Base-by-base conservation (phyloP, 306 rosid genomes). In the Glycyrrhiza uralensis region DNA sequence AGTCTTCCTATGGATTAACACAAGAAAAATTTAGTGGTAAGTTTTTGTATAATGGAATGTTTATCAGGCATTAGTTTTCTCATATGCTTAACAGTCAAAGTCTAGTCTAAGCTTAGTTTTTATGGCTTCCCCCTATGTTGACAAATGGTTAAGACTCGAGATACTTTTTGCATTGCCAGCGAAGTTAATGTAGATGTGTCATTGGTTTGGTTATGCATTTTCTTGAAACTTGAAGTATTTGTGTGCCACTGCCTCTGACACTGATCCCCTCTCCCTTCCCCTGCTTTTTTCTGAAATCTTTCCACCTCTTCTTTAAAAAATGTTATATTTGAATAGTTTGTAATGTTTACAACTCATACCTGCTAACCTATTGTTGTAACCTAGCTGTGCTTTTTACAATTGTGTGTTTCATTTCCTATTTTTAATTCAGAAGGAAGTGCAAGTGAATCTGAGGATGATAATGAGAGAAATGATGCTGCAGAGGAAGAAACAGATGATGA, bases 401-500 rank as follows among this genome's bases (percentile, higher is more conserved):
- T 71, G 18, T 70, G 52, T 24, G 23, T 60, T 20, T 51, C 29
- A 9, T 42, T 36, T 46, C 50, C 10, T 12, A 15, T 11, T 56
- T 82, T 74, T 22, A 36, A 13, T 83, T 66, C 84, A 95, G 99
- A 91, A 82, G 95, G 83, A 78, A 95, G 89, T 78, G 96, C 79
- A 39, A 95, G 83, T 80, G 99, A 92, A 70, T 86, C 99, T 55
- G 99, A 95, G 36, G 96, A 95, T 73, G 99, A 95, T 76, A 95
- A 91, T 79, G 99, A 92, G 76, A 87, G 99, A 89, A 87, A 83
- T 76, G 99, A 94, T 76, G 99, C 91, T 59, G 97, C 96, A 57
- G 99, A 95, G 70, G 99, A 95, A 83, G 99, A 95, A 85, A 87
- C 99, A 28, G 99, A 95, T 51, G 99, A 94, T 7, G 98, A 95